Conservation (phyloP, 1,284 basidiomycete species). For the Cryptococcus jaspeensis region DNA sequence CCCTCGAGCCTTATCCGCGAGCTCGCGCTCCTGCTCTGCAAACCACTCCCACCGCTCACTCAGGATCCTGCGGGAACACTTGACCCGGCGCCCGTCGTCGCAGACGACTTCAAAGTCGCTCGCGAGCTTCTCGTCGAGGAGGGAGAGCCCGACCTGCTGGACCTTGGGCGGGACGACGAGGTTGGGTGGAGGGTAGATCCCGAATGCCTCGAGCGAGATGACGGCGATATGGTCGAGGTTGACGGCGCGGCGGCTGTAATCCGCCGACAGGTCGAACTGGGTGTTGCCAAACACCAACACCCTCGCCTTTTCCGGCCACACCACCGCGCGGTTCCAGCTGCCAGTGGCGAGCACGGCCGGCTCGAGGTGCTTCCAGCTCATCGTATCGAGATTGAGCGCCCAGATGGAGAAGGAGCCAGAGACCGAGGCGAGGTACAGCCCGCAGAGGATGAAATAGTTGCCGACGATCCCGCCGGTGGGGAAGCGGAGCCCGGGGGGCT, state of each 20-base stretch:
- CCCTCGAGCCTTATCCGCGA: constrained; percentile 21
- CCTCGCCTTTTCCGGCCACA: constrained; percentile 74
- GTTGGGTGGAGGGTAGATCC: constrained; percentile 82
- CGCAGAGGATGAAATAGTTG: constrained; percentile 80
- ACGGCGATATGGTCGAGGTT: constrained; percentile 89
- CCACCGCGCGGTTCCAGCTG: constrained; percentile 83
- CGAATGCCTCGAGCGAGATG: constrained; percentile 87
- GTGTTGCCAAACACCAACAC: constrained; percentile 87
- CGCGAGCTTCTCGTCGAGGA: constrained; percentile 70
- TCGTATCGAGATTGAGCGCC: constrained; percentile 74
- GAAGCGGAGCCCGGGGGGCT: constrained; percentile 89
- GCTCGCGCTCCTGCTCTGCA: constrained; percentile 61
- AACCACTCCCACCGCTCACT: constrained; percentile 95
- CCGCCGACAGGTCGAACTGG: constrained; percentile 79
- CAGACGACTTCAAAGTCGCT: constrained; percentile 88
- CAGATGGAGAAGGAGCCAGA: constrained; percentile 75
- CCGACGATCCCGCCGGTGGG: constrained; percentile 87
- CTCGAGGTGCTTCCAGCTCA: constrained; percentile 83
- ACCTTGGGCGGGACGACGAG: constrained; percentile 68
- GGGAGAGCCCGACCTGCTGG: constrained; percentile 63
- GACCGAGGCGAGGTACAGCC: constrained; percentile 83
- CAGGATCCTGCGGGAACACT: constrained; percentile 75
- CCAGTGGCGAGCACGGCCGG: constrained; percentile 71
- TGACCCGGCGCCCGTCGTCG: constrained; percentile 79
- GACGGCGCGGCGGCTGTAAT: constrained; percentile 84